Conservation (phyloP, 305 asterid species). For the Solanum hybrid region DNA sequence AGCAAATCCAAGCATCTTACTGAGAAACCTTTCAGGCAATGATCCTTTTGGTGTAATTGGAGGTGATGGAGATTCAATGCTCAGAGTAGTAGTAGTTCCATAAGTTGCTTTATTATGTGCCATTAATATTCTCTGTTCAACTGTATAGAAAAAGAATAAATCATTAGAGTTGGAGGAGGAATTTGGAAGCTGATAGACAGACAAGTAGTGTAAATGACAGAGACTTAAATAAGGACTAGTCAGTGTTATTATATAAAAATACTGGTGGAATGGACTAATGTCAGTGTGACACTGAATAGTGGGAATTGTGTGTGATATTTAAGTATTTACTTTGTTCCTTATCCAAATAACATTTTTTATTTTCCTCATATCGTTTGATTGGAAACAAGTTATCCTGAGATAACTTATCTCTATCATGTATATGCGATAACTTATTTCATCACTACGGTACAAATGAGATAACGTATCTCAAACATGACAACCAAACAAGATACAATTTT, state of each 20-base stretch:
- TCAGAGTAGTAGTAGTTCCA: slow-evolving; percentile 4
- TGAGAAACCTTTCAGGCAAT: slow-evolving; percentile 14
- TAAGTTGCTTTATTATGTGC: slow-evolving; percentile 4
- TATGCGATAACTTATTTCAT: too few species aligned
- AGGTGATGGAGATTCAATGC: slow-evolving; percentile 18
- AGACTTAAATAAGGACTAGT: background rate
- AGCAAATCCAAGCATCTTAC: slow-evolving; percentile 21
- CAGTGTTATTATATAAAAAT: background rate
- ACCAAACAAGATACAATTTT: too few species aligned
- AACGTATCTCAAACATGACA: too few species aligned
- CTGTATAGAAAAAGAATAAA: background rate
- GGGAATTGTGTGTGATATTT: slow-evolving; percentile 32
- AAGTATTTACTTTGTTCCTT: slow-evolving; percentile 22
- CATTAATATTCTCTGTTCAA: slow-evolving; percentile 12
- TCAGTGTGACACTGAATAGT: slow-evolving; percentile 8
- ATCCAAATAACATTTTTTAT: slow-evolving; percentile 3
- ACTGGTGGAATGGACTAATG: background rate
- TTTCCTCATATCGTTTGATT: background rate
- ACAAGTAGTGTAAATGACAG: background rate
- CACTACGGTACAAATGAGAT: background rate
- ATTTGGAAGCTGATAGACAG: slow-evolving; percentile 1
- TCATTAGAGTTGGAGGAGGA: background rate
- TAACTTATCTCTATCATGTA: too few species aligned
- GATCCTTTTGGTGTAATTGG: slow-evolving; percentile 24
- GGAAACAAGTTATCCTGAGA: background rate